Evolutionary conservation across 495 filamentous ascomycete genomes (phyloP).

Genomic region (Annulohypoxylon moriforme): DNA sequence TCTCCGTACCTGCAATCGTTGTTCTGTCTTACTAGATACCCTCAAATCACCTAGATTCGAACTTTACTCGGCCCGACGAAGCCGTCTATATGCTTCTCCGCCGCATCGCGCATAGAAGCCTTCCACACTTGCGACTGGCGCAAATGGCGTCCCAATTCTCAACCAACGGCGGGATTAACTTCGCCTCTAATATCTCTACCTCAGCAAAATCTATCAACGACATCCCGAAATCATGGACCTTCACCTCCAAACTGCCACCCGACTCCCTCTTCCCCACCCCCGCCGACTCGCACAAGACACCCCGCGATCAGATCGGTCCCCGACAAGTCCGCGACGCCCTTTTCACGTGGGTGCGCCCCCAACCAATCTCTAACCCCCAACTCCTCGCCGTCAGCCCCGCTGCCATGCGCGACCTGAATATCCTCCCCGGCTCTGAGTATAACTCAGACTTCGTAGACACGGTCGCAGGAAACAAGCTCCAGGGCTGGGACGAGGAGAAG

Average conservation of each 20-base stretch:
- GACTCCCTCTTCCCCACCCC: conserved; percentile 86
- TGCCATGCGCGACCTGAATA: conserved; percentile 82
- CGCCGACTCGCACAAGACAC: conserved; percentile 78
- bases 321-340: conserved; percentile 86
- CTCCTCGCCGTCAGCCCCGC: conserved; percentile 80
- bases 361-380: conserved; percentile 74
- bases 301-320: conserved; percentile 78
- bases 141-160: conserved; percentile 48
- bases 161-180: conserved; percentile 38
- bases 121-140: conserved; percentile 40
- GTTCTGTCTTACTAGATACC: neutral
- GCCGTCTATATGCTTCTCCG: conserved; percentile 36
- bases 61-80: conserved; percentile 3
- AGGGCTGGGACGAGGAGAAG: conserved; percentile 68
- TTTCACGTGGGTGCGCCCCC: conserved; percentile 91
- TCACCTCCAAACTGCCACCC: conserved; percentile 81
- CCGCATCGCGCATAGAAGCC: conserved; percentile 20
- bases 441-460: conserved; percentile 79
- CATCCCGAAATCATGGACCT: conserved; percentile 86
- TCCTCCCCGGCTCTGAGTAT: conserved; percentile 71
- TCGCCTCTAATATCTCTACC: conserved; percentile 33
- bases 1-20: neutral
- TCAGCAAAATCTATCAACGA: conserved; percentile 66
- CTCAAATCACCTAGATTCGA: neutral
- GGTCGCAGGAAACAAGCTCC: conserved; percentile 83